Evolutionary conservation across 2,329 filamentous ascomycete species (phyloP).

Genomic region (Teratosphaeria viscida): DNA sequence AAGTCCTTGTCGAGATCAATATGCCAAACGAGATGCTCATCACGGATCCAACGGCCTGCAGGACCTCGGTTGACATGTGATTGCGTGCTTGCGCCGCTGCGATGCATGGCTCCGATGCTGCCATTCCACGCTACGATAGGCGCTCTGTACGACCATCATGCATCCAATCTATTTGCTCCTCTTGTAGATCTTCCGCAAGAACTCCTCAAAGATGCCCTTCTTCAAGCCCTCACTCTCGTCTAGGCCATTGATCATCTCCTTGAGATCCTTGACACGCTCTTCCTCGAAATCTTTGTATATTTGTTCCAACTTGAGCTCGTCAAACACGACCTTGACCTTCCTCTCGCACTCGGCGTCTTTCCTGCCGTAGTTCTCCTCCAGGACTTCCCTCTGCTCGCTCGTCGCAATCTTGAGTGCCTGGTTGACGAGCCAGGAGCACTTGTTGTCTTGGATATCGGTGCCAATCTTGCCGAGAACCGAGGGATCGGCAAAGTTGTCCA

Average conservation of each 20-base stretch:
- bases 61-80: too few relatives aligned
- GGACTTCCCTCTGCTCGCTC: constrained; percentile 73
- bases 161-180: constrained; percentile 59
- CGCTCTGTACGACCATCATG: neutral
- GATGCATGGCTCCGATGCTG: neutral
- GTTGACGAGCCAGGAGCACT: constrained; percentile 98
- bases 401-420: constrained; percentile 72
- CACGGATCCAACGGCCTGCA: too few relatives aligned
- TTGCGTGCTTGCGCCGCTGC: neutral
- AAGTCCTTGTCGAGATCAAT: too few relatives aligned
- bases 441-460: constrained; percentile 98
- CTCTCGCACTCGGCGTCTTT: constrained; percentile 79
- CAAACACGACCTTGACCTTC: constrained; percentile 77
- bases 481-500: constrained; percentile 92
- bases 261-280: constrained; percentile 68
- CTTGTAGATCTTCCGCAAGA: constrained; percentile 97
- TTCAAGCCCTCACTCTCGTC: constrained; percentile 85
- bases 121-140: neutral
- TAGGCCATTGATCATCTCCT: constrained; percentile 61
- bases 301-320: constrained; percentile 73
- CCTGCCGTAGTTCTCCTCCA: constrained; percentile 87
- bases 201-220: constrained; percentile 79
- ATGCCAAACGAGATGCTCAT: too few relatives aligned
- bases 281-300: constrained; percentile 86
- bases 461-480: constrained; percentile 95